phyloP scores from a whole-genome alignment of 768 basidiomycete species.

The Pleurotus ostreatus region DNA sequence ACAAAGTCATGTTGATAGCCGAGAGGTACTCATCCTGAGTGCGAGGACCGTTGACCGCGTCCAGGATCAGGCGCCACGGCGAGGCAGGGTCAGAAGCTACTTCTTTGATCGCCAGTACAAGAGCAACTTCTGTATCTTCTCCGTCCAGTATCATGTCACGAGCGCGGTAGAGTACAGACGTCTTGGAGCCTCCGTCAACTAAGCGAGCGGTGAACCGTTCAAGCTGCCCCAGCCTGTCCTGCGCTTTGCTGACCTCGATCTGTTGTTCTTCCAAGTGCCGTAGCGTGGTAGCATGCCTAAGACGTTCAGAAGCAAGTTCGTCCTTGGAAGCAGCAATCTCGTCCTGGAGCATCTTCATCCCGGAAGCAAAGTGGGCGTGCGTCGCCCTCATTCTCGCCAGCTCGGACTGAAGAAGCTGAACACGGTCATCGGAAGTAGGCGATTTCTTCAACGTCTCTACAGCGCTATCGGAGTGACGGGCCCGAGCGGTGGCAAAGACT shows the following conservation, averaged over 20 bases:
- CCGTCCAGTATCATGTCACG: conserved; percentile 24
- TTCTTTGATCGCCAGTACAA: conserved; percentile 38
- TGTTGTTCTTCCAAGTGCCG: conserved; percentile 20
- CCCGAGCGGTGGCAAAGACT: neutral
- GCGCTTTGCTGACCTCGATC: conserved; percentile 20
- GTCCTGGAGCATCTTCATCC: conserved; percentile 15
- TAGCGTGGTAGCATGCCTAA: conserved; percentile 21
- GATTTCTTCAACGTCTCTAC: neutral
- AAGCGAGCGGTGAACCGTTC: conserved; percentile 33
- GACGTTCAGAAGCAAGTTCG: conserved; percentile 23
- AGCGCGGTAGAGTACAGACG: conserved; percentile 26
- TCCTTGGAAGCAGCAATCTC: conserved; percentile 22
- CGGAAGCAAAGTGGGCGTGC: conserved; percentile 3
- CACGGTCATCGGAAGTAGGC: conserved; percentile 10
- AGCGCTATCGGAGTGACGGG: neutral
- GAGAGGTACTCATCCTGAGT: conserved; percentile 29
- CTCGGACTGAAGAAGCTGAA: conserved; percentile 23
- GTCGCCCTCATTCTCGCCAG: conserved; percentile 19
- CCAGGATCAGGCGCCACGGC: conserved; percentile 39
- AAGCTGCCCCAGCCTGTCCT: conserved; percentile 23
- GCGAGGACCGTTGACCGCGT: conserved; percentile 26
- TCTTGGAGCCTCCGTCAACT: conserved; percentile 30
- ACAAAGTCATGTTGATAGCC: conserved; percentile 27
- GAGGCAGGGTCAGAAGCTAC: conserved; percentile 34
- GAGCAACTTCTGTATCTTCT: conserved; percentile 32